Base-by-base conservation (phyloP, 2,329 filamentous ascomycete genomes). In the Botrytis galanthina region DNA sequence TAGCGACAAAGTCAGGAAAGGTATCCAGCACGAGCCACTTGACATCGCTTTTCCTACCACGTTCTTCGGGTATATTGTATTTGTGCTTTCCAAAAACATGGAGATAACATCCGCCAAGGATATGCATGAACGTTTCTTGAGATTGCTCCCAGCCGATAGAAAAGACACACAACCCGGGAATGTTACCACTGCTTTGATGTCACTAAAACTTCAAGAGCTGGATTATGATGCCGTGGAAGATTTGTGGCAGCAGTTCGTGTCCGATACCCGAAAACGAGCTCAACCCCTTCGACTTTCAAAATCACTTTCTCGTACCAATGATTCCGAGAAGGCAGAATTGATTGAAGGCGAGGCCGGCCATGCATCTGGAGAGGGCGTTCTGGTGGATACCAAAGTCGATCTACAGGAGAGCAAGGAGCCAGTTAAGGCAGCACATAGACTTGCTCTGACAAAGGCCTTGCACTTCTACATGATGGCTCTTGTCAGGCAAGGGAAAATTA, bases 141-240 rank as follows among this genome's bases (percentile, higher is more conserved):
- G 81, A 63, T 78, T 84, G 32, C 82, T 85, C 42, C 82, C 83
- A 0, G 75, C 82, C 29, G 78, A 80, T 48, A 76, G 81, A 61
- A 74, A 75, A 62, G 73, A 79, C 22, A 79, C 83, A 1, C 82
- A 87, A 26, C 88, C 90, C 0, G 82, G 89, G 4, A 81, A 83
- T 26, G 82, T 95, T 72, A 82, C 93, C 35, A 85, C 86, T 68
- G 86, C 90, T 14, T 82, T 95, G 73, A 95, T 97, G 91, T 83
- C 86, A 35, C 86, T 89, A 0, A 87, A 92, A 78, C 83, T 89
- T 61, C 83, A 85, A 70, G 87, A 90, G 29, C 82, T 85, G 57
- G 85, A 90, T 35, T 87, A 89, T 76, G 83, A 87, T 8, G 85
- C 88, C 70, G 89, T 95, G 32, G 86, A 89, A 75, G 82, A 86